These are phyloP conservation scores for Hyaloperonospora arabidopsidis DNA, from an alignment of 352 stramenopile species.

Conservation along the genomic window DNA sequence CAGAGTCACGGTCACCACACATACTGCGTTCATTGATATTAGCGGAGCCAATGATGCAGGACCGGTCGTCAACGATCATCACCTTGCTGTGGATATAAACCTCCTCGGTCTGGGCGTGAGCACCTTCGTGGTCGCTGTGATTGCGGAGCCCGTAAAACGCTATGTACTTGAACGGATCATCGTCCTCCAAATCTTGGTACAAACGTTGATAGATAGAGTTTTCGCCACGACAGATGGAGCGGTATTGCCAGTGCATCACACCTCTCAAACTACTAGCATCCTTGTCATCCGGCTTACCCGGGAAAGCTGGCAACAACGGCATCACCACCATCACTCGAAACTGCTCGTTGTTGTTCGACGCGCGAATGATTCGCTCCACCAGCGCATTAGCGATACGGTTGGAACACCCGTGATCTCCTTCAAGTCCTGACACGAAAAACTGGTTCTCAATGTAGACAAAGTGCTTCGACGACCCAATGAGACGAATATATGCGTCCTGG, in stretches of 20 bases:
- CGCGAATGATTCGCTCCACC: constrained; percentile 64
- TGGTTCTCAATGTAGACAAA: constrained; percentile 92
- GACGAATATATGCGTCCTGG: constrained; percentile 84
- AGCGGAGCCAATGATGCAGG: constrained; percentile 73
- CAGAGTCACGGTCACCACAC: constrained; percentile 79
- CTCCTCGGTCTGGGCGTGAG: constrained; percentile 54
- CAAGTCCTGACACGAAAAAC: constrained; percentile 83
- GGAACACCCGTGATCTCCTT: constrained; percentile 68
- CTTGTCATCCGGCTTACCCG: constrained; percentile 70
- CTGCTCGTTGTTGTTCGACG: constrained; percentile 70
- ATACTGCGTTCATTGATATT: constrained; percentile 87
- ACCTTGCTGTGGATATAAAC: constrained; percentile 89
- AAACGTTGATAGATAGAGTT: constrained; percentile 79
- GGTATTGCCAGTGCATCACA: constrained; percentile 86
- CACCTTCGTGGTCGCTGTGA: constrained; percentile 33
- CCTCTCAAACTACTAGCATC: constrained; percentile 72
- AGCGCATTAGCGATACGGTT: constrained; percentile 81
- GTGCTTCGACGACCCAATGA: constrained; percentile 81
- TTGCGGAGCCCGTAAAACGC: constrained; percentile 78
- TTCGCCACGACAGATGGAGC: constrained; percentile 73
- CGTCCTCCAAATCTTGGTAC: constrained; percentile 60
- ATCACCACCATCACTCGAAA: constrained; percentile 84
- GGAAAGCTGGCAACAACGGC: constrained; percentile 76
- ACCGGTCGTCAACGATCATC: constrained; percentile 83
- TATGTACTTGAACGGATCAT: constrained; percentile 85